Evolutionary conservation across 2,329 filamentous ascomycete genomes (phyloP).

Genomic region (Tolypocladium inflatum): DNA sequence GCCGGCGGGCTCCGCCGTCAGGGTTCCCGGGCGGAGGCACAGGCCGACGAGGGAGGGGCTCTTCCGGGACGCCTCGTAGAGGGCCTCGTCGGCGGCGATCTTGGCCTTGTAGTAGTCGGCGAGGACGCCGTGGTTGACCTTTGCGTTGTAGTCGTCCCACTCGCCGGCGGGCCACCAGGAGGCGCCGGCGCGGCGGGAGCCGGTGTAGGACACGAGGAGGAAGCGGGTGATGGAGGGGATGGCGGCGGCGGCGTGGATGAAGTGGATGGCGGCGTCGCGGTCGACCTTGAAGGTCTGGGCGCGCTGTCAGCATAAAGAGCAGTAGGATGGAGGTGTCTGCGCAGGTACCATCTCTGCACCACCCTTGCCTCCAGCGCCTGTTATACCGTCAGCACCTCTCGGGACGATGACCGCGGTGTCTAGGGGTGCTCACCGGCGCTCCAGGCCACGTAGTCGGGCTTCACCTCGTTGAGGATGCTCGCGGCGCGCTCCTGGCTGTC

Average conservation of each 20-base stretch:
- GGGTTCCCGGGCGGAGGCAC: slow-evolving; percentile 40
- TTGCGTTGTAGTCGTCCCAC: slow-evolving; percentile 36
- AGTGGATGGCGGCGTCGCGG: slow-evolving; percentile 52
- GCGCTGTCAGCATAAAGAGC: background rate
- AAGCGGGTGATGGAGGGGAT: slow-evolving; percentile 49
- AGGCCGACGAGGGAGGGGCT: slow-evolving; percentile 36
- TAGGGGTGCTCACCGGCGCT: slow-evolving; percentile 44
- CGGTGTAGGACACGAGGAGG: slow-evolving; percentile 54
- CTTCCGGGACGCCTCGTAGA: slow-evolving; percentile 38
- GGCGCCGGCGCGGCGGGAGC: slow-evolving; percentile 40
- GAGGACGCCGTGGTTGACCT: slow-evolving; percentile 28
- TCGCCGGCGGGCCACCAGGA: slow-evolving; percentile 45
- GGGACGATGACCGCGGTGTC: too few species aligned
- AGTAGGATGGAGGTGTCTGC: background rate
- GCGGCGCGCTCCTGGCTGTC: slow-evolving; percentile 53
- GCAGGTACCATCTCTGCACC: slow-evolving; percentile 34
- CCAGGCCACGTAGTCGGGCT: slow-evolving; percentile 59
- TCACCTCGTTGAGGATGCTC: slow-evolving; percentile 49
- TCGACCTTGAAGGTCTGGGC: slow-evolving; percentile 47
- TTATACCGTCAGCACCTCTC: background rate
- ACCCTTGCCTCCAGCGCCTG: slow-evolving; percentile 51
- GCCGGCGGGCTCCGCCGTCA: slow-evolving; percentile 40
- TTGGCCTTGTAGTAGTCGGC: slow-evolving; percentile 52
- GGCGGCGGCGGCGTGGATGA: slow-evolving; percentile 49
- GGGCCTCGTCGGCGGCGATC: slow-evolving; percentile 46